These are phyloP conservation scores for Lactifluus subvellereus DNA, from an alignment of 768 basidiomycete species.

Conservation along the genomic window DNA sequence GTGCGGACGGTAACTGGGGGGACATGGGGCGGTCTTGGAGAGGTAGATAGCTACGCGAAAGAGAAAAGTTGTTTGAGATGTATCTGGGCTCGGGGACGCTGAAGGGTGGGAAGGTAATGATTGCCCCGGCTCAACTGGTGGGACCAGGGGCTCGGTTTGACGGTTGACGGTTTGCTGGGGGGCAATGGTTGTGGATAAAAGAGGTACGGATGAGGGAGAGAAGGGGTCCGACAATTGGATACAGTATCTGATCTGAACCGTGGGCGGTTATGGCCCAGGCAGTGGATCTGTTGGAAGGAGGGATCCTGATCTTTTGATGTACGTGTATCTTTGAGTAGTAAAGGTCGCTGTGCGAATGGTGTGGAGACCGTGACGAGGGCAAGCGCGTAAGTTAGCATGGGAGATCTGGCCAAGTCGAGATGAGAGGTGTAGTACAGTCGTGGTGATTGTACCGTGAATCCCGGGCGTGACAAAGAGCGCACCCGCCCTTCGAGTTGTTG, in stretches of 20 bases:
- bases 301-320: not conserved
- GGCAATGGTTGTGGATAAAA: not conserved
- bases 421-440: not conserved
- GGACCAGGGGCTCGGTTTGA: not conserved
- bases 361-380: constrained; percentile 18
- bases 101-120: not conserved
- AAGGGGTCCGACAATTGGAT: not conserved
- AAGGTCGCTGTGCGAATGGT: not conserved
- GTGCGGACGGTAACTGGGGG: not conserved
- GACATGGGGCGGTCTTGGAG: not conserved
- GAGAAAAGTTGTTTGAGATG: not conserved
- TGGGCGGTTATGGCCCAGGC: not conserved
- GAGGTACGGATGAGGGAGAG: not conserved
- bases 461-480: no score
- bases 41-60: not conserved
- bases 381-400: constrained; percentile 7
- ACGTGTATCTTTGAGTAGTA: not conserved
- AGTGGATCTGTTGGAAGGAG: not conserved
- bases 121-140: not conserved
- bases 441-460: not conserved
- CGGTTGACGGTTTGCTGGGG: not conserved
- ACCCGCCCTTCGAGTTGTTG: no score
- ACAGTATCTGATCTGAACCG: no score
- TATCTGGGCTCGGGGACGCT: not conserved
- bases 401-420: not conserved